These are phyloP conservation scores for Metschnikowia lochheadii DNA, from an alignment of 805 yeast genomes.

Conservation along the genomic window DNA sequence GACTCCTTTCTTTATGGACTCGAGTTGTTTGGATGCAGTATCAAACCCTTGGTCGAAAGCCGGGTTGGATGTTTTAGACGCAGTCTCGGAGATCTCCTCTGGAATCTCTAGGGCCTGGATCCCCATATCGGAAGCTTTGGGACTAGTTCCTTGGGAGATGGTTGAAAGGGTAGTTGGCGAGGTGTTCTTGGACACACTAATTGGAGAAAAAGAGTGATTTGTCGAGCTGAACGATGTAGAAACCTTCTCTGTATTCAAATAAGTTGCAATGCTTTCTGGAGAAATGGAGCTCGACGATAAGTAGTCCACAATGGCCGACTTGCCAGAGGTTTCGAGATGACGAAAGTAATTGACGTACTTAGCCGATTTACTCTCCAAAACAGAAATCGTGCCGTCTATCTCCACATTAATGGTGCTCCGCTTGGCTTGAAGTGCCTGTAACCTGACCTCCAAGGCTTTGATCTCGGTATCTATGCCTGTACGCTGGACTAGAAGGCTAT, in stretches of 20 bases:
- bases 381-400: slow-evolving; percentile 44
- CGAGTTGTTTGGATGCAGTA: slow-evolving; percentile 30
- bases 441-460: slow-evolving; percentile 29
- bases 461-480: slow-evolving; percentile 36
- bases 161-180: no score
- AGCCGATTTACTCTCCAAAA: slow-evolving; percentile 46
- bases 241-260: slow-evolving; percentile 11
- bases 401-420: slow-evolving; percentile 34
- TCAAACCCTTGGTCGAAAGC: slow-evolving; percentile 36
- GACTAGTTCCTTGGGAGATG: neutral
- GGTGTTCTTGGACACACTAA: no score
- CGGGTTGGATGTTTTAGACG: slow-evolving; percentile 9
- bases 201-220: neutral
- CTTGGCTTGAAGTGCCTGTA: slow-evolving; percentile 31
- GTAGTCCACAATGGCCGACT: slow-evolving; percentile 26
- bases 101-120: slow-evolving; percentile 5
- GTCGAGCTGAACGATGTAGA: slow-evolving; percentile 4
- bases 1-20: slow-evolving; percentile 17
- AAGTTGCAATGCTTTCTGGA: slow-evolving; percentile 2
- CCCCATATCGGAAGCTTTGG: neutral
- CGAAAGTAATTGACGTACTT: slow-evolving; percentile 40
- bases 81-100: neutral
- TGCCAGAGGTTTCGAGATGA: slow-evolving; percentile 37
- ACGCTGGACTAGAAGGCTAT: slow-evolving; percentile 30
- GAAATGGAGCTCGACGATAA: slow-evolving; percentile 13